Conservation (phyloP, 768 basidiomycete genomes). For the Suillus clintonianus region DNA sequence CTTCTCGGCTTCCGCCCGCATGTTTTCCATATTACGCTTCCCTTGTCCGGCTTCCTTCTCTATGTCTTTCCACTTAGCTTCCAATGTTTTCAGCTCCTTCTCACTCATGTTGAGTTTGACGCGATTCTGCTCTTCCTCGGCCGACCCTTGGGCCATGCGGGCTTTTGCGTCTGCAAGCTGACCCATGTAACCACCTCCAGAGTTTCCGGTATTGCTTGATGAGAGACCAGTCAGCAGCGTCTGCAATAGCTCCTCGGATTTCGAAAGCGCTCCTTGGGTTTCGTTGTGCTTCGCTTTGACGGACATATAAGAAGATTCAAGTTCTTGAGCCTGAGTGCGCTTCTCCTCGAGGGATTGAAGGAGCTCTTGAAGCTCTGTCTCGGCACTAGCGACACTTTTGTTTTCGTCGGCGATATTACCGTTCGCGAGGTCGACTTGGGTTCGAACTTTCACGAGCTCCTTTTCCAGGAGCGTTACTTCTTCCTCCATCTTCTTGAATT, state of each 20-base stretch:
- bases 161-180: conserved; percentile 87
- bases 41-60: conserved; percentile 83
- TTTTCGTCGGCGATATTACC: conserved; percentile 80
- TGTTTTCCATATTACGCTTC: conserved; percentile 62
- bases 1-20: conserved; percentile 59
- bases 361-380: conserved; percentile 63
- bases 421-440: conserved; percentile 83
- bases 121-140: conserved; percentile 84
- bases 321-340: conserved; percentile 53
- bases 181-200: conserved; percentile 93
- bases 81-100: conserved; percentile 77
- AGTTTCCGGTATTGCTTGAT: conserved; percentile 60
- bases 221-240: conserved; percentile 92
- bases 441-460: conserved; percentile 75
- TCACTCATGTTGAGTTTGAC: conserved; percentile 75
- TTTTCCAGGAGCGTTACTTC: conserved; percentile 78
- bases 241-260: conserved; percentile 91
- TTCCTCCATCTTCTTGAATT: conserved; percentile 82
- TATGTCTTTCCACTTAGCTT: conserved; percentile 78
- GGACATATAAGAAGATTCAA: conserved; percentile 54
- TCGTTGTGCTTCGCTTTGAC: conserved; percentile 71
- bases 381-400: conserved; percentile 50
- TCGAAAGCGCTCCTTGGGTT: conserved; percentile 60
- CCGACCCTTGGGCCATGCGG: conserved; percentile 69
- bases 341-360: conserved; percentile 59